Conservation (phyloP, 1,284 basidiomycete species). For the Hymenochaete sp. region DNA sequence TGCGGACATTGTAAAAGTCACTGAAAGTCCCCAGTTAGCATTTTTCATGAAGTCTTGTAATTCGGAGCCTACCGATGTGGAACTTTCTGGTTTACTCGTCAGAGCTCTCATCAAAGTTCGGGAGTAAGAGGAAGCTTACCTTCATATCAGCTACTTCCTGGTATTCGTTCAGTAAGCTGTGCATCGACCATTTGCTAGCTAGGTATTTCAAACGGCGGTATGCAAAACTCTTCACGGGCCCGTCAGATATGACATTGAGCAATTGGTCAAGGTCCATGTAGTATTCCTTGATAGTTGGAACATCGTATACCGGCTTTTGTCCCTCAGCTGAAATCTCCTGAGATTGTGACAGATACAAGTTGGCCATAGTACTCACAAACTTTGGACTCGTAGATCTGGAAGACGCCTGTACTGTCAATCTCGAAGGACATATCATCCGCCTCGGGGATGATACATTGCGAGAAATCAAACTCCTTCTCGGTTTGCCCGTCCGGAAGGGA, state of each 20-base stretch:
- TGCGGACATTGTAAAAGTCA: conserved; percentile 98
- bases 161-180: conserved; percentile 87
- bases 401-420: conserved; percentile 83
- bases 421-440: conserved; percentile 51
- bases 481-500: conserved; percentile 30
- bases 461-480: conserved; percentile 57
- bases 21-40: conserved; percentile 32
- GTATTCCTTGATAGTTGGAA: conserved; percentile 89
- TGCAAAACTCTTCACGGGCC: conserved; percentile 94
- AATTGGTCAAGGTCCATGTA: conserved; percentile 95
- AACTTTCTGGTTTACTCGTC: conserved; percentile 41
- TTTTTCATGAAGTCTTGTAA: neutral
- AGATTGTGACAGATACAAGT: conserved; percentile 1
- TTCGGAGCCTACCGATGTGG: conserved; percentile 50
- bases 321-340: conserved; percentile 22
- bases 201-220: conserved; percentile 91
- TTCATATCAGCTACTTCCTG: conserved; percentile 97
- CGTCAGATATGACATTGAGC: conserved; percentile 80
- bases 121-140: conserved; percentile 32
- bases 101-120: neutral
- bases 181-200: conserved; percentile 94
- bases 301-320: conserved; percentile 59
- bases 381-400: conserved; percentile 59
- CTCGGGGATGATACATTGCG: conserved; percentile 64
- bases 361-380: conserved; percentile 28